A percentile compares a stretch with the other conserved stretches of the same genome.
Conservation (phyloP, 768 basidiomycete genomes). For the Trametes gibbosa region DNA sequence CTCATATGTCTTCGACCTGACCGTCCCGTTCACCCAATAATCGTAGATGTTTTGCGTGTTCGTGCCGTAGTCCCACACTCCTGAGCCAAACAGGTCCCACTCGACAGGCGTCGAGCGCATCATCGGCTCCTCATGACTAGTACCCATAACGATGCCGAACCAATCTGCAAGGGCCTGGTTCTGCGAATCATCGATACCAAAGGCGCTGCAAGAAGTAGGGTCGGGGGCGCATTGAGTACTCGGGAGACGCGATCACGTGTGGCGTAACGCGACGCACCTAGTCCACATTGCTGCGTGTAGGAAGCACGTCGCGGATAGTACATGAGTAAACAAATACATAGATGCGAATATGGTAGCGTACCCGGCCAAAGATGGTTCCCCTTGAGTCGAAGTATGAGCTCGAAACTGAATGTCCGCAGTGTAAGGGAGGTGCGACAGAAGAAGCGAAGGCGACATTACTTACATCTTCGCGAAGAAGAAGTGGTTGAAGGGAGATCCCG, state of each 20-base stretch:
- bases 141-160: conserved; percentile 71
- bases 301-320: too few relatives aligned
- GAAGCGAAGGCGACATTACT: conserved; percentile 18
- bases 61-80: conserved; percentile 59
- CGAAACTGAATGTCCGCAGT: conserved; percentile 43
- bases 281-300: conserved; percentile 25
- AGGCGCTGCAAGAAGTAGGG: conserved; percentile 32
- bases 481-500: conserved; percentile 59
- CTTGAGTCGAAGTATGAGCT: conserved; percentile 62
- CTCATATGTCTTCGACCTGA: conserved; percentile 58
- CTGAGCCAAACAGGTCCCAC: conserved; percentile 53
- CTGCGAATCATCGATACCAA: conserved; percentile 54
- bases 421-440: neutral
- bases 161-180: conserved; percentile 62
- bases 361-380: conserved; percentile 70
- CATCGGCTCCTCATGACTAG: conserved; percentile 75
- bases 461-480: conserved; percentile 57
- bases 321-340: too few relatives aligned
- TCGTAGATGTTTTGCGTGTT: conserved; percentile 55
- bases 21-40: conserved; percentile 60
- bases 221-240: neutral
- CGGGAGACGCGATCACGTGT: neutral
- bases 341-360: neutral
- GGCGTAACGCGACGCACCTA: conserved; percentile 34
- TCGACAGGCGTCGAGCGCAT: conserved; percentile 68